Base-by-base conservation (phyloP, 2,329 filamentous ascomycete species). In the Pseudogymnoascus sp. region DNA sequence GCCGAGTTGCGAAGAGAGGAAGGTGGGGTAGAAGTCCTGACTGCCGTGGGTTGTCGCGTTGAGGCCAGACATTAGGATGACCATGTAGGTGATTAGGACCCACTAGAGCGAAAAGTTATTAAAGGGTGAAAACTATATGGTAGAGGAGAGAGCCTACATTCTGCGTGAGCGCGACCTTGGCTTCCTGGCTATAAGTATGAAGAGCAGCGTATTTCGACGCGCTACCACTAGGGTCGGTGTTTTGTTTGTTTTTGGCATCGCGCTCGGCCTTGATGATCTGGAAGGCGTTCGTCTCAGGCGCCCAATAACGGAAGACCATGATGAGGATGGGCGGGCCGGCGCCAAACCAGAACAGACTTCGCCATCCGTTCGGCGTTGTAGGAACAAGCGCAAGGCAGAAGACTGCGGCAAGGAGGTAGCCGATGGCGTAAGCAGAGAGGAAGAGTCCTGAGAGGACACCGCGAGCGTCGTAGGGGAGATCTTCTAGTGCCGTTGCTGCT, bases 341-440 rank as follows among this genome's bases (percentile, higher is more conserved):
- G 8, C 87, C 90, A 74, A 96, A 96, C 91, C 91, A 96, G 79
- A 86, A 96, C 0, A 95, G 78, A 0, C 90, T 89, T 3, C 91
- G 81, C 91, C 91, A 96, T 61, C 82, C 85, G 71, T 93, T 87
- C 1, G 85, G 73, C 0, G 90, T 92, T 1, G 90, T 93, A 74
- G 88, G 78, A 60, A 91, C 84, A 14, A 93, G 81, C 3, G 81
- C 89, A 1, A 85, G 80, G 28, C 83, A 75, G 66, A 89, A 84
- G 19, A 83, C 82, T 0, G 69, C 68, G 31, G 70, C 70, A 14
- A 70, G 60, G 10, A 71, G 65, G 41, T 70, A 71, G 7, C 70
- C 70, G 35, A 70, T 66, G 2, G 69, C 59, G 60, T 71, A 70
- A 10, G 69, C 70, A 63, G 69, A 67, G 35, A 70, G 68, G 33